These are phyloP conservation scores for Pseudocercospora macadamiae DNA, from an alignment of 2,329 filamentous ascomycete species.

Conservation along the genomic window DNA sequence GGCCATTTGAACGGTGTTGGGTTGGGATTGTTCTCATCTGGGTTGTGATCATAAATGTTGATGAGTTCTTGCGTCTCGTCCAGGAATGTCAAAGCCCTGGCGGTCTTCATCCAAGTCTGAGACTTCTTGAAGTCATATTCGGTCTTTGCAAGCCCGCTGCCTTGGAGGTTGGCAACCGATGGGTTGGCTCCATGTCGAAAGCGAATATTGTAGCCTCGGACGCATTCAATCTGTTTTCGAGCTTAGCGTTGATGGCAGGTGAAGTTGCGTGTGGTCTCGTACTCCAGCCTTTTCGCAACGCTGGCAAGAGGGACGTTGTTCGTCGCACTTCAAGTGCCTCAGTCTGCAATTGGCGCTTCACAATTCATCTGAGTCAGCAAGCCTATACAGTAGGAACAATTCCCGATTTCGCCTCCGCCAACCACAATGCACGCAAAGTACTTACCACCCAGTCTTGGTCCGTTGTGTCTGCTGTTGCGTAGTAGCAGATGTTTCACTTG, in stretches of 20 bases:
- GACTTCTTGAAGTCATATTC: conserved; percentile 37
- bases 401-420: too few species aligned
- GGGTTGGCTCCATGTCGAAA: conserved; percentile 39
- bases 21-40: conserved; percentile 25
- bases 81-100: conserved; percentile 35
- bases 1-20: conserved; percentile 18
- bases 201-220: conserved; percentile 37
- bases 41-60: conserved; percentile 37
- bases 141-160: conserved; percentile 31
- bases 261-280: not conserved
- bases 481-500: not conserved
- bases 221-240: conserved; percentile 30
- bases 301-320: conserved; percentile 33
- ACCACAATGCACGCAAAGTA: not conserved
- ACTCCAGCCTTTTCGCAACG: conserved; percentile 34
- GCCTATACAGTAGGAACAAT: too few species aligned
- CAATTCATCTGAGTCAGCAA: not conserved
- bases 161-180: conserved; percentile 31
- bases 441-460: conserved; percentile 34
- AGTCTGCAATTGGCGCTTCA: conserved; percentile 33
- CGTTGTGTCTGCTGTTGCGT: conserved; percentile 19
- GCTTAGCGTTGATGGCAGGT: not conserved
- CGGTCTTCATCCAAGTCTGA: conserved; percentile 34
- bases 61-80: conserved; percentile 39
- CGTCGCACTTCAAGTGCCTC: conserved; percentile 38